phyloP scores from a whole-genome alignment of 1,284 basidiomycete species.

The Tylopilus orsonianus region DNA sequence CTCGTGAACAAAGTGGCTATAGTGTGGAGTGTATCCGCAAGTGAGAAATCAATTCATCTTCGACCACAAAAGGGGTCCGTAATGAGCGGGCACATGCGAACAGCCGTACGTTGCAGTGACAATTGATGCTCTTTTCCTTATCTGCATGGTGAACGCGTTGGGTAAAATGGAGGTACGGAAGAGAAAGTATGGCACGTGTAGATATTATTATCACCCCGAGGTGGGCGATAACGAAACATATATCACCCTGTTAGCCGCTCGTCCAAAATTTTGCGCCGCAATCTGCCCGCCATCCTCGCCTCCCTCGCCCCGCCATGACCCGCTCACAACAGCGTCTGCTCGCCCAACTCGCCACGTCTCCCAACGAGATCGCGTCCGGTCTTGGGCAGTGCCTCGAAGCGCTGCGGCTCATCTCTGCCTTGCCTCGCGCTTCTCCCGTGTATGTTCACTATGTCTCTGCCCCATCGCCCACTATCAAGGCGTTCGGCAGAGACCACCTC shows the following conservation, averaged over 20 bases:
- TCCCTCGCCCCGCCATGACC: constrained; percentile 16
- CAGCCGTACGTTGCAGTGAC: no score
- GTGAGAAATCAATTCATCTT: no score
- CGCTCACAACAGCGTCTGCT: constrained; percentile 31
- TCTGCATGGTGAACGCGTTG: no score
- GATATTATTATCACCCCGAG: no score
- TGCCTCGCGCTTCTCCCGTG: constrained; percentile 31
- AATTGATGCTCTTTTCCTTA: no score
- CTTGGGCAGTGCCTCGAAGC: constrained; percentile 35
- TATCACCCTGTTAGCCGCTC: constrained; percentile 14
- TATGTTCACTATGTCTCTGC: constrained; percentile 25
- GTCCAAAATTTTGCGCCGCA: neutral
- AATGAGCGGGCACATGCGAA: no score
- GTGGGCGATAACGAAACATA: constrained; percentile 4
- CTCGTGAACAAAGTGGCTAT: no score
- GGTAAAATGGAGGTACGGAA: no score
- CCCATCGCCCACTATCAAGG: constrained; percentile 24
- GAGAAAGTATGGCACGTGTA: no score
- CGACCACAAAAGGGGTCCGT: no score
- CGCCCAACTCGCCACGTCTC: constrained; percentile 32
- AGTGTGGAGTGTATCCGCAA: no score
- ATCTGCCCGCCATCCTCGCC: neutral
- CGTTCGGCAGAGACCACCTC: constrained; percentile 33
- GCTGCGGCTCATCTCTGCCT: constrained; percentile 30
- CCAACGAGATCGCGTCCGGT: constrained; percentile 33